Evolutionary conservation across 2,329 filamentous ascomycete genomes (phyloP), one percentile per base, ranked within the genome.

Genomic region (Nigrograna mackinnonii): DNA sequence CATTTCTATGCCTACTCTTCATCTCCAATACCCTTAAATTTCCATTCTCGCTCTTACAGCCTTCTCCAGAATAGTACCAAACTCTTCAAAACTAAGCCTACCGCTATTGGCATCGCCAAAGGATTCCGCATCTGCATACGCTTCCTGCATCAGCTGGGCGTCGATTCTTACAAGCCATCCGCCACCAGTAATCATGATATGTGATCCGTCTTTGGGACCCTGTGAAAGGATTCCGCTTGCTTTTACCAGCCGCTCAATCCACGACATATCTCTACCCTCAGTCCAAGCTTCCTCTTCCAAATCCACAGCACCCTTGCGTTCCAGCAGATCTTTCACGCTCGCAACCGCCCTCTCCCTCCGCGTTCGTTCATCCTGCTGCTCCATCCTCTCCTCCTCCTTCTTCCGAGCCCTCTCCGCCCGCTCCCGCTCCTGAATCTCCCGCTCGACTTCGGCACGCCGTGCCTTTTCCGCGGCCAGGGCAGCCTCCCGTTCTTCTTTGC

Each of bases 401-500:
- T 57, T 53, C 43, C 52, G 44, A 47, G 74, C 71, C 5, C 71
- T 41, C 49, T 74, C 72, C 39, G 56, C 57, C 16, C 67, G 51
- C 52, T 69, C 66, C 35, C 65, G 64, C 37, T 70, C 70, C 19
- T 67, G 62, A 16, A 78, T 64, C 45, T 65, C 65, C 22, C 69
- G 65, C 46, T 77, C 75, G 1, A 67, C 65, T 2, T 66, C 66
- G 18, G 63, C 66, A 2, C 76, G 59, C 35, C 71, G 57, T 41
- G 67, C 65, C 36, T 67, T 66, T 53, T 74, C 73, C 1, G 65
- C 62, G 2, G 62, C 65, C 3, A 72, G 50, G 9, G 60, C 62
- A 4, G 69, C 71, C 39, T 77, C 73, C 1, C 75, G 67, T 52
- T 76, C 75, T 16, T 69, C 70, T 0, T 67, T 67, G 4, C 67